These are phyloP conservation scores for Suhomyces atakaporum DNA, from an alignment of 1,139 yeast species.

Conservation along the genomic window DNA sequence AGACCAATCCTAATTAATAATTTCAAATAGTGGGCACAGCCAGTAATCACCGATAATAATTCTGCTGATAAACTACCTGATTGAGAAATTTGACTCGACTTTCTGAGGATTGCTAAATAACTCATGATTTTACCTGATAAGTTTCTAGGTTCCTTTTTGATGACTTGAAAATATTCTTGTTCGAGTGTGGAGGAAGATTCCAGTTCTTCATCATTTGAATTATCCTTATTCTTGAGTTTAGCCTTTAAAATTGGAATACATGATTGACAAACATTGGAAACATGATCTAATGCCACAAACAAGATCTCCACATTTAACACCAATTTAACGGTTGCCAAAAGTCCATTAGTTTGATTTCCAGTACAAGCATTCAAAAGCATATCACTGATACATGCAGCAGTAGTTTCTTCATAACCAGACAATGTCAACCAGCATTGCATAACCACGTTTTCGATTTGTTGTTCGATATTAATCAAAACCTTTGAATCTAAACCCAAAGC, in stretches of 20 bases:
- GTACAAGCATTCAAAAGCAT: conserved; percentile 87
- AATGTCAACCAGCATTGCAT: conserved; percentile 85
- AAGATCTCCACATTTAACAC: conserved; percentile 75
- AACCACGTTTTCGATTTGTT: conserved; percentile 65
- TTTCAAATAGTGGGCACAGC: conserved; percentile 90
- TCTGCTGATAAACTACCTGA: conserved; percentile 63
- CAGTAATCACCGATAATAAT: conserved; percentile 79
- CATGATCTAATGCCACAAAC: conserved; percentile 71
- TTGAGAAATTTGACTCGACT: conserved; percentile 46
- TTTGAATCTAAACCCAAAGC: conserved; percentile 42
- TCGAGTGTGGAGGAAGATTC: conserved; percentile 13
- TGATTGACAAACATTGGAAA: conserved; percentile 36
- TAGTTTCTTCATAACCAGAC: conserved; percentile 88
- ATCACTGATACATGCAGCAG: conserved; percentile 88
- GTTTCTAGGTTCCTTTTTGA: conserved; percentile 82
- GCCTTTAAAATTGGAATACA: conserved; percentile 17
- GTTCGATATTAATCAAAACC: conserved; percentile 60
- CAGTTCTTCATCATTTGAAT: conserved; percentile 8
- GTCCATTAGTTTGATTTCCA: conserved; percentile 70
- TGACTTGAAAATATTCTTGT: conserved; percentile 30
- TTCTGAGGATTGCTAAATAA: conserved; percentile 69
- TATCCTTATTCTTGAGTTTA: conserved; percentile 7
- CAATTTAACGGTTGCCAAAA: conserved; percentile 70
- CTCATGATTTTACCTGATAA: conserved; percentile 79
- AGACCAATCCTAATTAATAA: conserved; percentile 81